These are phyloP conservation scores for Talaromyces albobiverticillius DNA, from an alignment of 2,329 filamentous ascomycete species.

Conservation along the genomic window DNA sequence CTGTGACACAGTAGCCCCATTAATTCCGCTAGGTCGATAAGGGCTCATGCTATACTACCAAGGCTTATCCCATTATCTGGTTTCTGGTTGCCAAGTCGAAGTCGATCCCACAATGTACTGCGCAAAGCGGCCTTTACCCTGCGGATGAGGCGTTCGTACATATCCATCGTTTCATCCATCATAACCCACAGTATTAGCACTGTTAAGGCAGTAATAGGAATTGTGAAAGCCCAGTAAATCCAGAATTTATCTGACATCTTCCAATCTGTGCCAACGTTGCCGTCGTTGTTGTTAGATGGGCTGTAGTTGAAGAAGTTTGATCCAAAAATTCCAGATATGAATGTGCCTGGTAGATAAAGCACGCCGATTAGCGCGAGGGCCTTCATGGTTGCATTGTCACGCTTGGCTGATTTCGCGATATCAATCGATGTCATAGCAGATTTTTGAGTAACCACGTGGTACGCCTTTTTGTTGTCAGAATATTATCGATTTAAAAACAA, in stretches of 20 bases:
- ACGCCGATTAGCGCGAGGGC: conserved; percentile 12
- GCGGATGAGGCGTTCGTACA: conserved; percentile 1
- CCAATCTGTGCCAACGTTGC: conserved; percentile 1
- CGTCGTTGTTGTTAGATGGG: background rate
- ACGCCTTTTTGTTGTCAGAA: background rate
- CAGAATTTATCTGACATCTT: conserved; percentile 13
- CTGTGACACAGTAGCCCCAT: background rate
- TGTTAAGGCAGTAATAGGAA: conserved; percentile 11
- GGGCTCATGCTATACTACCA: no score
- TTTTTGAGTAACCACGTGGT: conserved; percentile 9
- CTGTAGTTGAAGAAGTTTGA: conserved; percentile 13
- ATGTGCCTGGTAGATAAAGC: conserved; percentile 13
- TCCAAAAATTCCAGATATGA: conserved; percentile 14
- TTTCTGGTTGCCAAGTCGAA: background rate
- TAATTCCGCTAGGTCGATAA: background rate
- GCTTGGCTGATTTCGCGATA: conserved; percentile 7
- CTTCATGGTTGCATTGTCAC: conserved; percentile 14
- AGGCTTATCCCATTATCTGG: background rate
- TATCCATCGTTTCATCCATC: conserved; percentile 8
- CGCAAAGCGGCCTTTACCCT: background rate
- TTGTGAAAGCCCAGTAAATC: conserved; percentile 15
- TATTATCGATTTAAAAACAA: background rate
- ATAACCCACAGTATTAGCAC: conserved; percentile 5
- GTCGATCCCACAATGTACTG: background rate
- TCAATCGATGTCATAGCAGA: conserved; percentile 6